Percentiles rank a stretch among this genome's conserved stretches.
Conservation (phyloP, 306 rosid species). For the Citrullus colocynthis region DNA sequence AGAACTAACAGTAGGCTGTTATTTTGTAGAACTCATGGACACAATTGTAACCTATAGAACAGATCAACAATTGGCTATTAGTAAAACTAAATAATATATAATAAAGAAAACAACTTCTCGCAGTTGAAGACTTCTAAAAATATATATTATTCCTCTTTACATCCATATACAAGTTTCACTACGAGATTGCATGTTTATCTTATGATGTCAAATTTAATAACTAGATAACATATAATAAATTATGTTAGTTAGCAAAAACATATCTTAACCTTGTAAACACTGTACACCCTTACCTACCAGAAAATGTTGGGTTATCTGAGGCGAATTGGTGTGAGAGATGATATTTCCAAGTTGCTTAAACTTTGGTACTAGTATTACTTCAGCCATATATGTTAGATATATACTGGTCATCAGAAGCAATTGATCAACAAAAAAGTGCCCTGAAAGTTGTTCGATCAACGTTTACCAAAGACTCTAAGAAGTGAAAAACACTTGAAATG, state of each 20-base stretch:
- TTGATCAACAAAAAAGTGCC: slow-evolving; percentile 59
- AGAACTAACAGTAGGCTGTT: neutral
- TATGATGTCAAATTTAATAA: neutral
- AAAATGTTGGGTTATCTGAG: slow-evolving; percentile 33
- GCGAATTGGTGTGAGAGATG: slow-evolving; percentile 23
- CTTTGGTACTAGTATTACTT: slow-evolving; percentile 50
- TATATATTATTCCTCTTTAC: neutral
- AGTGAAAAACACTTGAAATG: too few relatives aligned
- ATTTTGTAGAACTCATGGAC: too few relatives aligned
- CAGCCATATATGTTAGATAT: slow-evolving; percentile 75
- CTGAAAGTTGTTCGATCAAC: slow-evolving; percentile 38
- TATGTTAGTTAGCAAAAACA: slow-evolving; percentile 5
- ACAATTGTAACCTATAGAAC: too few relatives aligned
- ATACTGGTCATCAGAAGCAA: slow-evolving; percentile 72
- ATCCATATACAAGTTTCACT: neutral
- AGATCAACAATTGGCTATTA: neutral
- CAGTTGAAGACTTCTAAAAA: neutral
- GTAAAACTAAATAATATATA: too few relatives aligned
- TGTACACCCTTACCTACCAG: slow-evolving; percentile 97
- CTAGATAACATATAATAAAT: neutral
- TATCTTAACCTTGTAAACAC: slow-evolving; percentile 16
- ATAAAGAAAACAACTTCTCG: neutral
- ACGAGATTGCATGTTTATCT: neutral
- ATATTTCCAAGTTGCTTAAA: slow-evolving; percentile 32
- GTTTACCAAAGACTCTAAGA: slow-evolving; percentile 45